phyloP scores from a whole-genome alignment of 2,329 filamentous ascomycete species.

The Epichloe sibirici region DNA sequence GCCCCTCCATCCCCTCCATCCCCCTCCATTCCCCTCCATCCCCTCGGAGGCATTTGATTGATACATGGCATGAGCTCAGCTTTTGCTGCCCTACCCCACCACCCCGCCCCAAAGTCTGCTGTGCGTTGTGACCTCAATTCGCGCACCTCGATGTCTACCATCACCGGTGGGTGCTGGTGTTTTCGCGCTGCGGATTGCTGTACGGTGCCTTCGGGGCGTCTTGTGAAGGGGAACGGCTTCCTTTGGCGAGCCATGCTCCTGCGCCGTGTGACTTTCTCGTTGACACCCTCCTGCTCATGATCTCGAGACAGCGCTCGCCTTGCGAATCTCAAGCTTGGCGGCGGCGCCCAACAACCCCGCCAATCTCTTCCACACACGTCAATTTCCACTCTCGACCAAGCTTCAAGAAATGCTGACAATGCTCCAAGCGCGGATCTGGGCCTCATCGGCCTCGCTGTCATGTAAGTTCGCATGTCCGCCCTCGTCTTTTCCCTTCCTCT shows the following conservation, averaged over 20 bases:
- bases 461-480: conserved; percentile 39
- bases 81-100: conserved; percentile 23
- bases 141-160: conserved; percentile 16
- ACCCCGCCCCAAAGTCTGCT: conserved; percentile 22
- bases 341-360: conserved; percentile 40
- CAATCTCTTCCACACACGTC: conserved; percentile 20
- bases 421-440: conserved; percentile 69
- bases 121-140: conserved; percentile 22
- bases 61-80: background rate
- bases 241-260: background rate
- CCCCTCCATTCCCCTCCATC: background rate
- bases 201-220: background rate
- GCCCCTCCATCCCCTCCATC: conserved; percentile 11
- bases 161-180: conserved; percentile 10
- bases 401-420: conserved; percentile 42
- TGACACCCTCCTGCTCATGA: conserved; percentile 25
- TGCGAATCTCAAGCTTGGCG: conserved; percentile 60
- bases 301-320: conserved; percentile 53
- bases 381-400: conserved; percentile 13
- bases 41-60: background rate
- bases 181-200: conserved; percentile 4
- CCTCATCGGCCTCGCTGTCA: conserved; percentile 86
- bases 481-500: background rate
- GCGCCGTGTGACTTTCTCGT: background rate
- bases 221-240: background rate